Base-by-base conservation (phyloP, 345 rosid genomes). In the Boechera divaricarpa region DNA sequence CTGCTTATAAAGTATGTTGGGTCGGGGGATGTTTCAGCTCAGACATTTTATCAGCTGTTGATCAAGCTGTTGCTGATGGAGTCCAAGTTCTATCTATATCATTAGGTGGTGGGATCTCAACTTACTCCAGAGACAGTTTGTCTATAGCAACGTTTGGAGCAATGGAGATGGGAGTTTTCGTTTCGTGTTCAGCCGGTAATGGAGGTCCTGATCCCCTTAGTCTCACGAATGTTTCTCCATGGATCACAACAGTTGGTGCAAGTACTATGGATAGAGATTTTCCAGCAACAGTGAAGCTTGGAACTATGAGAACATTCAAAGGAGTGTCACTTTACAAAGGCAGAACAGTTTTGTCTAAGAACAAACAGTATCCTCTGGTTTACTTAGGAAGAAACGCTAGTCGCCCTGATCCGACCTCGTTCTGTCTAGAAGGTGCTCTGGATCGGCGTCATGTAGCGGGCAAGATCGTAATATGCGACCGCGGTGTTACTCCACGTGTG, bases 201-300 rank as follows among this genome's bases (percentile, higher is more conserved):
- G 83, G 86, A 32, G 96, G 96, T 32, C 96, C 92, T 26, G 87
- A 84, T 21, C 86, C 90, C 0, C 70, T 82, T 9, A 86, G 94
- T 66, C 83, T 92, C 21, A 83, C 91, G 1, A 89, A 90, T 67
- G 89, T 86, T 31, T 87, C 98, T 5, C 98, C 98, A 4, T 92
- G 98, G 98, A 78, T 90, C 57, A 84, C 90, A 39, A 90, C 96
- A 0, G 92, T 90, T 39, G 98, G 96, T 8, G 96, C 96, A 21
- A 86, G 92, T 74, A 87, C 94, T 5, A 83, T 92, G 80, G 94
- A 92, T 47, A 79, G 98, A 69, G 89, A 87, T 36, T 92, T 92
- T 10, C 96, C 94, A 0, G 92, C 91, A 2, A 72, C 63, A 1
- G 80, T 88, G 56, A 80, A 81, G 72, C 84, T 92, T 0, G 96